Conservation (phyloP, 148 eudicot species). For the Tetragonia tetragonoides region DNA sequence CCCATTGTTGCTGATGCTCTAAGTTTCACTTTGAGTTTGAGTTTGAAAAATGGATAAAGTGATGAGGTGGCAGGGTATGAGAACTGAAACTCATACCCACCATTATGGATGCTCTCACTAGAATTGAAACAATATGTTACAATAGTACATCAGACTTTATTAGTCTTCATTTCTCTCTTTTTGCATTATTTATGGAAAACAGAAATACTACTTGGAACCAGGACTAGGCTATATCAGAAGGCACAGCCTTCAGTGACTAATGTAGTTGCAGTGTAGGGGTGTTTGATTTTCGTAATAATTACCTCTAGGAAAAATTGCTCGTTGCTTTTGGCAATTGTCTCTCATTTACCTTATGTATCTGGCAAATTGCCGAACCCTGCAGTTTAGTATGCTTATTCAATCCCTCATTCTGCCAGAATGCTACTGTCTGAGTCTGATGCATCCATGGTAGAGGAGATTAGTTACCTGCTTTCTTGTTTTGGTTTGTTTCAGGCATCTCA, state of each 20-base stretch:
- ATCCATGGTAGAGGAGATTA: neutral
- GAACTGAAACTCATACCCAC: too few relatives aligned
- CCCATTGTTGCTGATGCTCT: too few relatives aligned
- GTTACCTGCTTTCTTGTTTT: neutral
- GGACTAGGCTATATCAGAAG: neutral
- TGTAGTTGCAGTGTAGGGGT: neutral
- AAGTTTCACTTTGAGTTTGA: too few relatives aligned
- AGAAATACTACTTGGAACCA: neutral
- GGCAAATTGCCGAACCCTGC: neutral
- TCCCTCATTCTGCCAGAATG: neutral
- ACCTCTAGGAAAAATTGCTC: neutral
- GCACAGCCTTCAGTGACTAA: neutral
- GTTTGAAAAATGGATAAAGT: too few relatives aligned
- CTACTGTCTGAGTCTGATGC: neutral
- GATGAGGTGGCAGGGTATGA: too few relatives aligned
- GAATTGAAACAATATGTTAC: neutral
- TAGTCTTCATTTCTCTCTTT: neutral
- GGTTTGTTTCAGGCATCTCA: constrained; percentile 20
- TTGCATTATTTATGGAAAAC: neutral
- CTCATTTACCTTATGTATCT: neutral
- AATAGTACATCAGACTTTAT: neutral
- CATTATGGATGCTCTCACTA: too few relatives aligned
- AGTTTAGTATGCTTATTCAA: neutral
- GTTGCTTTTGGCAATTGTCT: neutral
- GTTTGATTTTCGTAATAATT: neutral